Percentiles rank a stretch among this genome's conserved stretches.
Conservation (phyloP, 495 filamentous ascomycete species). For the Elaphomyces granulatus region DNA sequence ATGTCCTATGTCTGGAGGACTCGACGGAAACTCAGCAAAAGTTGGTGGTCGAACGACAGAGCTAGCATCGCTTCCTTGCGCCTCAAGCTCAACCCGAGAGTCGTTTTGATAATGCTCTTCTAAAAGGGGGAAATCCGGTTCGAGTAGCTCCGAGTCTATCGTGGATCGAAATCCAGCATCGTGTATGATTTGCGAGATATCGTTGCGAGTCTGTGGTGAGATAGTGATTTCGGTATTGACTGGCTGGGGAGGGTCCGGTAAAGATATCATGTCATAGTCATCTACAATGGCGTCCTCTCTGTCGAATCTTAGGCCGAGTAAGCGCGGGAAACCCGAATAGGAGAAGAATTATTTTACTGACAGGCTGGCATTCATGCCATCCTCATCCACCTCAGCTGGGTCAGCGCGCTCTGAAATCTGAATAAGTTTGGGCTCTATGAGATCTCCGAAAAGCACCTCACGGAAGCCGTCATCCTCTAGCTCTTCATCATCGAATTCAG, state of each 20-base stretch:
- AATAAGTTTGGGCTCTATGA: slow-evolving; percentile 49
- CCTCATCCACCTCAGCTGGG: slow-evolving; percentile 7
- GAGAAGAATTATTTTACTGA: slow-evolving; percentile 27
- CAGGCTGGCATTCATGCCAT: slow-evolving; percentile 24
- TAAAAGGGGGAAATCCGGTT: neutral
- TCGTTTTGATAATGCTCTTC: neutral
- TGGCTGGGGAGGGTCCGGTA: neutral
- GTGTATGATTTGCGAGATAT: slow-evolving; percentile 22
- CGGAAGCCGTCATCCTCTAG: slow-evolving; percentile 39
- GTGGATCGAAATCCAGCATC: slow-evolving; percentile 28
- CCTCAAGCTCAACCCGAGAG: neutral
- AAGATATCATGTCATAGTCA: neutral
- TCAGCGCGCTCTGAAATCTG: slow-evolving; percentile 15
- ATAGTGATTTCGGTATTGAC: slow-evolving; percentile 10
- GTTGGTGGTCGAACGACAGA: neutral
- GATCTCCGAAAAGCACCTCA: slow-evolving; percentile 37
- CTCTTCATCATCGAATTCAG: slow-evolving; percentile 38
- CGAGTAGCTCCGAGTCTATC: slow-evolving; percentile 16
- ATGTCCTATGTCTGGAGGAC: neutral
- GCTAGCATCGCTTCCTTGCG: neutral
- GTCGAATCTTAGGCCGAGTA: neutral
- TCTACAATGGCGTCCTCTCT: neutral
- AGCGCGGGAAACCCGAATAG: slow-evolving; percentile 4
- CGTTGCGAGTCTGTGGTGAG: slow-evolving; percentile 9
- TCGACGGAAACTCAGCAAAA: neutral